Base-by-base conservation (phyloP, 345 rosid species). In the Xanthoceras sorbifolium region DNA sequence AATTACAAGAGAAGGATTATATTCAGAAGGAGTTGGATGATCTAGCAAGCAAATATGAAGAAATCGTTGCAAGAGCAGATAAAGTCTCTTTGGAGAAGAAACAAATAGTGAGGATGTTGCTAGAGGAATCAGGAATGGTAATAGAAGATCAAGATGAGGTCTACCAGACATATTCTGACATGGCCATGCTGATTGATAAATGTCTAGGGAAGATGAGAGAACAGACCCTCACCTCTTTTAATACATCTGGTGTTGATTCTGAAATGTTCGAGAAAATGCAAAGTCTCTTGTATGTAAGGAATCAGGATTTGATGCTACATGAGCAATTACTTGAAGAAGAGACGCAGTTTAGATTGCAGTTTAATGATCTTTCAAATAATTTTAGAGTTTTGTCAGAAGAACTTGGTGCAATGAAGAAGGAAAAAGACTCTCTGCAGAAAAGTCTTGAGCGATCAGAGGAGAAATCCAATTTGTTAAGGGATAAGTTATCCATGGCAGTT, bases 401-500 rank as follows among this genome's bases (percentile, higher is more conserved):
- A 67, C 90, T 89, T 79, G 80, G 76, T 69, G 76, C 80, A 2
- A 68, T 89, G 69, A 90, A 87, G 89, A 88, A 79, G 78, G 95
- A 89, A 78, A 93, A 87, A 52, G 88, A 65, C 72, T 64, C 78
- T 69, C 76, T 91, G 84, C 90, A 83, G 77, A 86, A 86, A 48
- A 91, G 87, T 86, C 93, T 91, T 69, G 93, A 85, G 64, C 91
- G 89, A 25, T 87, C 93, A 69, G 97, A 91, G 79, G 98, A 90
- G 85, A 93, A 90, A 86, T 87, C 90, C 79, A 84, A 90, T 78
- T 72, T 93, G 78, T 76, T 93, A 52, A 86, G 89, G 79, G 97
- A 93, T 79, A 94, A 95, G 81, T 87, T 95, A 75, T 87, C 99
- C 64, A 85, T 90, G 91, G 98, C 97, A 62, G 90, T 93, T 75